Evolutionary conservation across 2,329 filamentous ascomycete species (phyloP).

Genomic region (Fusarium aywerte): DNA sequence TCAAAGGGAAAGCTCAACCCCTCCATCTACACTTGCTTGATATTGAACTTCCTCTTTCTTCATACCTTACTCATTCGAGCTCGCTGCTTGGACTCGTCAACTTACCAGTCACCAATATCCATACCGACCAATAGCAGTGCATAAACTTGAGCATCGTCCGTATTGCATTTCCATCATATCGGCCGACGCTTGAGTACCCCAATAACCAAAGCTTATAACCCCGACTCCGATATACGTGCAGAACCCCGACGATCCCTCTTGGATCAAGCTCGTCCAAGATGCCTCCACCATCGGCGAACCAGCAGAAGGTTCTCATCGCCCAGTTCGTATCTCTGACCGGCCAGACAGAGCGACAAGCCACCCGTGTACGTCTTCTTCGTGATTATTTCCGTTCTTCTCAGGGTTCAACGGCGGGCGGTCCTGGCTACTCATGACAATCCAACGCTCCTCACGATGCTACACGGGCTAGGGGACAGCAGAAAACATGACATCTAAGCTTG

Average conservation of each 20-base stretch:
- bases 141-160: constrained; percentile 1
- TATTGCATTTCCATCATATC: constrained; percentile 5
- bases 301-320: constrained; percentile 55
- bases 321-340: constrained; percentile 59
- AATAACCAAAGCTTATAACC: background rate
- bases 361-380: constrained; percentile 54
- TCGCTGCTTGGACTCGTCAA: background rate
- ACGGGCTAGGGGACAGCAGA: background rate
- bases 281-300: constrained; percentile 52
- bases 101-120: background rate
- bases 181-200: background rate
- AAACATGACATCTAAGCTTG: too few relatives aligned
- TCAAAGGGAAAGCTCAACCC: constrained; percentile 43
- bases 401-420: constrained; percentile 9
- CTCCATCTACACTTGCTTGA: constrained; percentile 37
- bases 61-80: constrained; percentile 14
- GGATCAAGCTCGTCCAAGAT: constrained; percentile 42
- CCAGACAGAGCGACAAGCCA: constrained; percentile 56
- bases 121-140: background rate
- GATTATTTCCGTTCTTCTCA: background rate
- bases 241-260: background rate
- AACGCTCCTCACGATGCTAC: constrained; percentile 20
- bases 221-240: constrained; percentile 1
- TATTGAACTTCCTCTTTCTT: constrained; percentile 12
- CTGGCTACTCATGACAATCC: constrained; percentile 10